Evolutionary conservation across 495 filamentous ascomycete genomes (phyloP), one percentile per base, ranked within the genome.

Genomic region (Neurospora pannonica): DNA sequence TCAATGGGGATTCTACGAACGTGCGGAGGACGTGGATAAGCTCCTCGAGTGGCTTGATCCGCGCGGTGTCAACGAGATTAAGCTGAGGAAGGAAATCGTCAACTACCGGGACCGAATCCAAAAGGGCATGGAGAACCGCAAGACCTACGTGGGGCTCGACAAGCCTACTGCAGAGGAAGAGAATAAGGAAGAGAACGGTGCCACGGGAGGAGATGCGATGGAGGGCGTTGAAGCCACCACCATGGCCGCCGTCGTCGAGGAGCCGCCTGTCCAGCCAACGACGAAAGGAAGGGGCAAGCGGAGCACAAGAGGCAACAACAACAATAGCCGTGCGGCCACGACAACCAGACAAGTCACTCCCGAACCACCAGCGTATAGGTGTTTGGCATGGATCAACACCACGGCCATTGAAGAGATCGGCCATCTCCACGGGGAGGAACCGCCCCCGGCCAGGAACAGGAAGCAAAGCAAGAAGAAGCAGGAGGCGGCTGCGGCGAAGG

Each of bases 1-100:
- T 11, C 92, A 98, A 80, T 98, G 95, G 93, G 96, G 92, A 17
- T 99, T 92, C 84, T 93, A 92, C 79, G 92, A 96, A 70, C 91
- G 95, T 2, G 90, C 94, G 0, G 88, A 90, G 28, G 84, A 90
- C 31, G 81, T 99, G 8, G 94, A 95, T 70, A 87, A 86, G 73
- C 88, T 98, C 19, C 88, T 98, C 71, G 88, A 87, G 37, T 99
- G 96, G 96, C 86, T 99, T 6, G 96, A 99, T 78, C 84, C 90
- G 9, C 91, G 92, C 36, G 96, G 96, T 1, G 83, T 89, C 43
- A 92, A 96, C 40, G 96, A 99, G 82, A 82, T 89, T 40, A 95
- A 93, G 79, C 84, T 99, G 31, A 88, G 91, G 40, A 97, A 97
- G 81, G 94, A 97, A 82, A 87, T 99, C 3, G 84, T 91, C 72